A percentile compares a stretch with the other conserved stretches of the same genome.
These are phyloP conservation scores for Talaromyces wortmannii DNA, from an alignment of 495 filamentous ascomycete species.

Conservation along the genomic window DNA sequence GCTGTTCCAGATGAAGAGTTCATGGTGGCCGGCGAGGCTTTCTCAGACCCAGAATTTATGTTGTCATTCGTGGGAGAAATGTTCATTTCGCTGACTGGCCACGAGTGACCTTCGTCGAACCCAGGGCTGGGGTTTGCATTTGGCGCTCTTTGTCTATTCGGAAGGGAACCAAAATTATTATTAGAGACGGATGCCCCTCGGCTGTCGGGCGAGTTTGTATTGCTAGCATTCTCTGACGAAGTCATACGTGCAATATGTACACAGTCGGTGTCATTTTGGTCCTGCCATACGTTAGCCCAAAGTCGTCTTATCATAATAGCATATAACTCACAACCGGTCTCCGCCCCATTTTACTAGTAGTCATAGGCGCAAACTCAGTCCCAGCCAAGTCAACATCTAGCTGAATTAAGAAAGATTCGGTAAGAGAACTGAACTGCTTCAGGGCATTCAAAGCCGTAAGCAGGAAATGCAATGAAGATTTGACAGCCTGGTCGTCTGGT, in stretches of 20 bases:
- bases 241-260: too few species aligned
- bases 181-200: not conserved
- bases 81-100: constrained; percentile 17
- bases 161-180: constrained; percentile 15
- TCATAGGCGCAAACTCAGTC: constrained; percentile 21
- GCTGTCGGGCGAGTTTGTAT: not conserved
- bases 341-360: not conserved
- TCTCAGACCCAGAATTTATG: constrained; percentile 23
- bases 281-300: not conserved
- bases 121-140: constrained; percentile 3
- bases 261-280: not conserved
- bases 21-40: constrained; percentile 27
- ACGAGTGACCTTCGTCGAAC: constrained; percentile 3
- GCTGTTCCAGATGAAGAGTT: constrained; percentile 29
- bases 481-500: constrained; percentile 76
- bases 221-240: not conserved
- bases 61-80: constrained; percentile 21
- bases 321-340: constrained; percentile 6
- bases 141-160: constrained; percentile 16
- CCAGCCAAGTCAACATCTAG: constrained; percentile 87
- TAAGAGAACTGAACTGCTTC: constrained; percentile 82
- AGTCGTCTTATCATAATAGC: too few species aligned
- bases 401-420: constrained; percentile 92
- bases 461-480: constrained; percentile 81
- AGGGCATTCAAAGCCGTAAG: constrained; percentile 83